Evolutionary conservation across 331 rosid species (phyloP).

Genomic region (Pyrus hybrid): DNA sequence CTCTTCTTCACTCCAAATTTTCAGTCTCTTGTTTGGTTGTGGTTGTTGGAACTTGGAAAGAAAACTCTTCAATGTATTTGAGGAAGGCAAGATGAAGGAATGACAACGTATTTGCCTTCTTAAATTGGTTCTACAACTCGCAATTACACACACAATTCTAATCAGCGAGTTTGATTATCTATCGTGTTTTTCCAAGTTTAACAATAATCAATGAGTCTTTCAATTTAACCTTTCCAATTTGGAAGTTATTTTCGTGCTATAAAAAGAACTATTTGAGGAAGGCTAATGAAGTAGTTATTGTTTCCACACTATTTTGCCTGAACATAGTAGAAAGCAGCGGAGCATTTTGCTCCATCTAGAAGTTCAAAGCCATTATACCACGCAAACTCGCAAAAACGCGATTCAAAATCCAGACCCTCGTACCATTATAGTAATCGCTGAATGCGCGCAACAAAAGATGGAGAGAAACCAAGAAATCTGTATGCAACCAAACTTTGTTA

Average conservation of each 20-base stretch:
- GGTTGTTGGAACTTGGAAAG: background rate
- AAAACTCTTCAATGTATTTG: no score
- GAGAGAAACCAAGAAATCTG: no score
- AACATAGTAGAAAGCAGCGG: background rate
- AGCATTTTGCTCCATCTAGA: no score
- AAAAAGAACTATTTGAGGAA: background rate
- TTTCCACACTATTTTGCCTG: background rate
- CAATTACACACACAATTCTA: background rate
- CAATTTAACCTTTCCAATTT: background rate
- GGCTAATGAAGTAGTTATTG: background rate
- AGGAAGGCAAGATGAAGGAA: background rate
- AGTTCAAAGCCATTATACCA: no score
- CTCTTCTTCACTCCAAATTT: no score
- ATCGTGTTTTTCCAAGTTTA: no score
- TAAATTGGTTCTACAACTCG: background rate
- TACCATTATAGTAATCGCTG: no score
- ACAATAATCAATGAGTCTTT: background rate
- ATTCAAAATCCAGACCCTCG: no score
- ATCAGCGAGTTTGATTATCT: background rate
- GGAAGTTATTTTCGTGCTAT: background rate
- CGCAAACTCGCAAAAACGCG: no score
- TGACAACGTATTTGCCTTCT: background rate
- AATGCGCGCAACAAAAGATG: no score
- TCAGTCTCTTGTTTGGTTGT: background rate
- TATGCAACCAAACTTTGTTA: no score